A percentile compares a stretch with the other conserved stretches of the same genome.
phyloP scores from a whole-genome alignment of 2,329 filamentous ascomycete genomes.

The Alternaria infectoria region DNA sequence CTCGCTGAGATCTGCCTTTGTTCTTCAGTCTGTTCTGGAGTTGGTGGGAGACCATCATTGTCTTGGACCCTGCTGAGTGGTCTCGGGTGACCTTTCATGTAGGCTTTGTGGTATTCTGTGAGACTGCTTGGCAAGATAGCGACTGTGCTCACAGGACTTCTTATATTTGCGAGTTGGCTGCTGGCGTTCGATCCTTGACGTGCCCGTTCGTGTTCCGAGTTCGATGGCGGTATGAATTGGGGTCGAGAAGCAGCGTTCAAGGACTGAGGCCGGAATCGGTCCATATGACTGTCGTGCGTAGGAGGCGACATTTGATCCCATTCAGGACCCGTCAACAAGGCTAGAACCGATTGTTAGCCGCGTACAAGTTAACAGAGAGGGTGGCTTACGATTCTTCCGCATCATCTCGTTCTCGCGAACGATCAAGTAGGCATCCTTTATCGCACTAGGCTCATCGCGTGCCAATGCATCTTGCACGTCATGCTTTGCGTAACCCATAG shows the following conservation, averaged over 20 bases:
- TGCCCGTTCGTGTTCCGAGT: constrained; percentile 47
- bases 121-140: constrained; percentile 90
- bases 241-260: constrained; percentile 42
- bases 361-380: background rate
- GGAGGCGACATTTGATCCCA: constrained; percentile 64
- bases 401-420: constrained; percentile 97
- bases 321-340: constrained; percentile 61
- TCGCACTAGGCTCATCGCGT: constrained; percentile 91
- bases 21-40: constrained; percentile 50
- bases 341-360: constrained; percentile 44
- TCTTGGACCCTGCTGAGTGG: constrained; percentile 30
- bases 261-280: constrained; percentile 41
- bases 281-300: constrained; percentile 52
- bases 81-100: constrained; percentile 72
- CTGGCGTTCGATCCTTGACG: constrained; percentile 54
- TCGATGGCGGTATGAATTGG: constrained; percentile 33
- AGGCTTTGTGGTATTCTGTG: constrained; percentile 87
- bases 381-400: constrained; percentile 85
- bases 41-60: constrained; percentile 47
- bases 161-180: constrained; percentile 46
- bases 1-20: constrained; percentile 83
- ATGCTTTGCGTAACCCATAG: constrained; percentile 94
- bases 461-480: constrained; percentile 94
- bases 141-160: constrained; percentile 73
- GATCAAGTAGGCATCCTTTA: constrained; percentile 99